Percentiles rank a stretch among this genome's conserved stretches.
phyloP scores from a whole-genome alignment of 176 grass and related monocot species.

The Bonia amplexicaulis region DNA sequence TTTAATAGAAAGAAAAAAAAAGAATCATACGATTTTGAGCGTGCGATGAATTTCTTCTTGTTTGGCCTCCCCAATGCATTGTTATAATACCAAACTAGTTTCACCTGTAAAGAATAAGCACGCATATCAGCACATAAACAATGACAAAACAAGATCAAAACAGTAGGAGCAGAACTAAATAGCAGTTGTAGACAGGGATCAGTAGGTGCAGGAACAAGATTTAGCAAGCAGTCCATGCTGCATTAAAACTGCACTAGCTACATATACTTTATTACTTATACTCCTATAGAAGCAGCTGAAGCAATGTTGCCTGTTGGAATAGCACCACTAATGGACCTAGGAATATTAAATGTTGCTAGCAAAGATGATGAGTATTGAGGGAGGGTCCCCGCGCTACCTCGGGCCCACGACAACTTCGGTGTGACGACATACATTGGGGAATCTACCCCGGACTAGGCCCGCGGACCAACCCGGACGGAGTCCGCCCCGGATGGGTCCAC shows the following conservation, averaged over 20 bases:
- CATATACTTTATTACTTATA: background rate
- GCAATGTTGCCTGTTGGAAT: background rate
- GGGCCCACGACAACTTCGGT: too few relatives aligned
- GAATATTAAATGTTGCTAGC: background rate
- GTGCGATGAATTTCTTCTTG: conserved; percentile 97
- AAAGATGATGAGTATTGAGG: background rate
- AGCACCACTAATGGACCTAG: background rate
- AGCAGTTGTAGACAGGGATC: background rate
- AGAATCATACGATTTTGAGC: conserved; percentile 36
- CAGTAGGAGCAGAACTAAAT: background rate
- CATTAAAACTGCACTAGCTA: background rate
- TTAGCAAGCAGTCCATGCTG: background rate
- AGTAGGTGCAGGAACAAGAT: background rate
- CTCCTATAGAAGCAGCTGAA: background rate
- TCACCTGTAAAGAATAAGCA: conserved; percentile 30
- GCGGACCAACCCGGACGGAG: too few relatives aligned
- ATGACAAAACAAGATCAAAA: background rate
- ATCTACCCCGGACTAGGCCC: too few relatives aligned
- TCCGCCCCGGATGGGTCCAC: too few relatives aligned
- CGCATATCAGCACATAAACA: background rate
- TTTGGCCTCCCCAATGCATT: conserved; percentile 88
- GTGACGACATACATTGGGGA: too few relatives aligned
- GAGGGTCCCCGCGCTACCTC: too few relatives aligned
- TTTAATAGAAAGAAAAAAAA: too few relatives aligned
- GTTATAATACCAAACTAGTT: conserved; percentile 98